Base-by-base conservation (phyloP, 2,329 filamentous ascomycete genomes). In the Ceratocystis diversiconidia region DNA sequence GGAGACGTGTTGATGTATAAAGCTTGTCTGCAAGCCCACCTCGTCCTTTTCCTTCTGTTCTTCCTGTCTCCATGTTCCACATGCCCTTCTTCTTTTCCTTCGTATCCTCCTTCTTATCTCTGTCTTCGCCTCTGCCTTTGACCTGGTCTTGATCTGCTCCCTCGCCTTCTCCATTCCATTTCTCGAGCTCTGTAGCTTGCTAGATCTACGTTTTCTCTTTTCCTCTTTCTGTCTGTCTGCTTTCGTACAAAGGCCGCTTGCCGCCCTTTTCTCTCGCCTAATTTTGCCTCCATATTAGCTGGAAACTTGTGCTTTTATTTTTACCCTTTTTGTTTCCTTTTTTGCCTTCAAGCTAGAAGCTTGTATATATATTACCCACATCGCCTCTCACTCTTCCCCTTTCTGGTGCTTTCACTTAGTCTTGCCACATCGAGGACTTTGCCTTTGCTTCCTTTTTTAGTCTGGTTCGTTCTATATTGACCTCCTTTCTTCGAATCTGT, bases 141-240 rank as follows among this genome's bases (percentile, higher is more conserved):
- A 22, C 5, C 48, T 25, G 5, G 52, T 30, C 52, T 57, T 30
- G 52, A 57, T 57, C 52, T 57, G 28, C 52, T 57, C 52, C 52
- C 52, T 57, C 52, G 25, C 52, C 52, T n/a, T 57, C 52, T n/a
- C 36, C 28, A 57, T 57, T 57, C 22, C 52, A 57, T 57, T 57
- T 57, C 52, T 57, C 22, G 22, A 30, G 52, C 52, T 57, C 17
- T 19, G 52, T 57, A 28, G 22, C 48, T 50, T 5, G 19, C 48
- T 50, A 3, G 48, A 50, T 50, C 48, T 19, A 10, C 48, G 10
- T 19, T 22, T 50, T 4, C 48, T 50, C 22, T 48, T 48, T n/a
- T 48, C 25, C 19, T 28, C 50, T 32, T 57, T 12, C 17, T 57
- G 12, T 17, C 15, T 30, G 15, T 30, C 52, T 30, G 52, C 52